Evolutionary conservation across 2,329 filamentous ascomycete species (phyloP), one percentile per base, ranked within the genome.

Genomic region (Colletotrichum falcatum): DNA sequence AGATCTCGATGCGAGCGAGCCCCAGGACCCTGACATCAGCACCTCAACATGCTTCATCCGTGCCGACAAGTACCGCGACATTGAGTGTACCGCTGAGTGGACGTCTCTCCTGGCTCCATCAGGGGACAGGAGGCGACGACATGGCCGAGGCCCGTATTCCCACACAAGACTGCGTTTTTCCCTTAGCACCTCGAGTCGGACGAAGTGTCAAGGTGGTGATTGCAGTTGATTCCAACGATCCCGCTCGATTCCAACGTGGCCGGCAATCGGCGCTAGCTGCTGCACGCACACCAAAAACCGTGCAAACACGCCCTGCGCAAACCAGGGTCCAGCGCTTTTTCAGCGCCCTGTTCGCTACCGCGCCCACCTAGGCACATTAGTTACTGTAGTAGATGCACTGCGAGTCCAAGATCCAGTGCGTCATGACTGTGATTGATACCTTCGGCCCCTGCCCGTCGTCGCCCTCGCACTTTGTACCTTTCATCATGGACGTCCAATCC

Each of bases 11-110:
- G 67, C 51, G 67, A 67, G 46, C 58, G 12, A 61, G 64, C 53
- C 64, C 64, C 67, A 70, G 67, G 67, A 70, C 67, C 67, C 67
- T 70, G 67, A 62, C 67, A 70, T 67, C 64, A 67, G 67, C 64
- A 62, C 61, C 58, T 54, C 58, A 51, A 42, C 35, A 59, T 58
- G 58, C 64, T 33, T 26, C 30, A 67, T 46, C 64, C 64, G 61
- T 70, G 64, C 67, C 23, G 28, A 58, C 37, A 70, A 67, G 67
- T 70, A 67, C 67, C 44, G 42, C 14, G 64, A 70, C 67, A 53
- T 70, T 11, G 28, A 5, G n/a, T 35, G 44, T 70, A 67, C 67
- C 28, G 18, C 53, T 66, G 42, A 49, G 33, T 49, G 44, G 63
- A 67, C 58, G 53, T 58, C 42, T 67, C 46, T 62, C 16, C 28